Evolutionary conservation across 108 stramenopile genomes (phyloP).

Genomic region (Epipyxis sp.): DNA sequence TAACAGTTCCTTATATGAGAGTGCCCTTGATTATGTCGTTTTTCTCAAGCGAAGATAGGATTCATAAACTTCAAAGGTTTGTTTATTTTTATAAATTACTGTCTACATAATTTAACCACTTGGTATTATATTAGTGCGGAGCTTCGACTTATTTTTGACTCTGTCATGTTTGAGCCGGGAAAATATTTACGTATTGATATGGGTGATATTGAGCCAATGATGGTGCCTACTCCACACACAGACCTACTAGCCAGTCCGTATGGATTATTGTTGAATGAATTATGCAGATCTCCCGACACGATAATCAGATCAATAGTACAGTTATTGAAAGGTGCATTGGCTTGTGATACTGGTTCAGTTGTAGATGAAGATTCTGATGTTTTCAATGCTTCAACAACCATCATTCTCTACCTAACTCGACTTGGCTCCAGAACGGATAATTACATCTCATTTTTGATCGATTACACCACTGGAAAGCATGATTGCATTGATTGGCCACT

Average conservation of each 20-base stretch:
- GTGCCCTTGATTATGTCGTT: slow-evolving; percentile 20
- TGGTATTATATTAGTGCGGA: too few relatives aligned
- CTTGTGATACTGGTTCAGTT: slow-evolving; percentile 39
- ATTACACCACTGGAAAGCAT: background rate
- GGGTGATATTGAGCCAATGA: slow-evolving; percentile 34
- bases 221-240: slow-evolving; percentile 36
- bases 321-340: slow-evolving; percentile 34
- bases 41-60: slow-evolving; percentile 28
- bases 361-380: slow-evolving; percentile 29
- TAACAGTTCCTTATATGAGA: slow-evolving; percentile 28
- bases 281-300: slow-evolving; percentile 25
- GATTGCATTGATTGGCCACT: slow-evolving; percentile 26
- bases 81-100: too few relatives aligned
- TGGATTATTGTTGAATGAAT: slow-evolving; percentile 35
- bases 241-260: slow-evolving; percentile 41
- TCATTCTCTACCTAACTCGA: slow-evolving; percentile 39
- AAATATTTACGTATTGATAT: slow-evolving; percentile 29
- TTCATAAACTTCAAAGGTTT: slow-evolving; percentile 29
- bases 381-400: slow-evolving; percentile 36
- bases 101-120: too few relatives aligned
- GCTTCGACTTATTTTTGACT: slow-evolving; percentile 8
- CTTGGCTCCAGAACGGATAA: slow-evolving; percentile 36
- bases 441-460: slow-evolving; percentile 34
- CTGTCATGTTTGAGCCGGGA: slow-evolving; percentile 20
- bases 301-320: background rate